A percentile compares a stretch with the other conserved stretches of the same genome.
These are phyloP conservation scores for Psilocybe cyanescens DNA, from an alignment of 768 basidiomycete species.

Conservation along the genomic window DNA sequence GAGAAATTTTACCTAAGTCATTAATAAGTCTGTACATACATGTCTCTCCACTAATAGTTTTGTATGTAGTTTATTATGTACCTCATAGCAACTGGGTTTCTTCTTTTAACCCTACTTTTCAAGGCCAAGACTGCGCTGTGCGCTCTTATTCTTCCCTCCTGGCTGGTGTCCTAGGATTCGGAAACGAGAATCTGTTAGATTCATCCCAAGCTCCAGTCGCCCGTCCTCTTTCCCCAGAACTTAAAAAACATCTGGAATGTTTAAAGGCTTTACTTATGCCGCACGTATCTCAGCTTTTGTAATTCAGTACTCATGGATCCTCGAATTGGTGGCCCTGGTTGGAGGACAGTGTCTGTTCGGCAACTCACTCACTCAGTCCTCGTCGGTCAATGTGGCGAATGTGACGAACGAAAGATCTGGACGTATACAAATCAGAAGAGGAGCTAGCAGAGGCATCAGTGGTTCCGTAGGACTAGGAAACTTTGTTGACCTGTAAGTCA, in stretches of 20 bases:
- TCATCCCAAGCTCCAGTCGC: not conserved
- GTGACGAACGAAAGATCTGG: not conserved
- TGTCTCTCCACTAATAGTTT: not conserved
- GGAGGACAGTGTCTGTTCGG: slow-evolving; percentile 18
- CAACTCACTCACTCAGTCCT: not conserved
- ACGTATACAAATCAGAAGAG: slow-evolving; percentile 17
- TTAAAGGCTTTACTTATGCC: slow-evolving; percentile 4
- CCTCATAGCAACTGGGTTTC: slow-evolving; percentile 4
- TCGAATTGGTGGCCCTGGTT: slow-evolving; percentile 13
- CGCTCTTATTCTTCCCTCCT: not conserved
- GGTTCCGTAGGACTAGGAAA: slow-evolving; percentile 40
- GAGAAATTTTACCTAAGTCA: not conserved
- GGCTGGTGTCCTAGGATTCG: slow-evolving; percentile 6
- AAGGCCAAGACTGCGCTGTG: not conserved
- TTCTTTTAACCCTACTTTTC: not conserved
- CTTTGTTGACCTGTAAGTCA: slow-evolving; percentile 37
- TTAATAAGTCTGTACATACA: not conserved
- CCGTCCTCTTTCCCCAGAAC: not conserved
- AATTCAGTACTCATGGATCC: not conserved
- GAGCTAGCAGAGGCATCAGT: slow-evolving; percentile 25
- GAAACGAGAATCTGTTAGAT: not conserved
- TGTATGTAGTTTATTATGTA: not conserved
- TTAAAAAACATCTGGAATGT: slow-evolving; percentile 3
- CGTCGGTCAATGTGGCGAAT: not conserved
- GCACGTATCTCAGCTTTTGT: not conserved